These are phyloP conservation scores for Globisporangium cederbergense DNA, from an alignment of 352 stramenopile species.

Conservation along the genomic window DNA sequence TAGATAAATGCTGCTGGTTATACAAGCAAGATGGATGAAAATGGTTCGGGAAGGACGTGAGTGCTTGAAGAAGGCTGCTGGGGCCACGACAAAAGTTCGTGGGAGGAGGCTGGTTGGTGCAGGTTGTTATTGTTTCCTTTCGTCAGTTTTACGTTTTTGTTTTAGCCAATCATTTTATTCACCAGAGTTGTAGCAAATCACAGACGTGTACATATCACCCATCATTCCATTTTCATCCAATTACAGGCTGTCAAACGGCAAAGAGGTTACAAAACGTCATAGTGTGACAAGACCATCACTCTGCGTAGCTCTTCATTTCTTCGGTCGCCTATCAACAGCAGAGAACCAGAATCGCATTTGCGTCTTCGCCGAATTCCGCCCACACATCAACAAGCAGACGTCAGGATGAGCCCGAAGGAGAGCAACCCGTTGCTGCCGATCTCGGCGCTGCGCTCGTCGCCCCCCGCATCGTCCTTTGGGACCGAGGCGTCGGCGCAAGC, in stretches of 20 bases:
- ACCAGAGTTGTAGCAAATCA: not conserved
- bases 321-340: not conserved
- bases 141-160: not conserved
- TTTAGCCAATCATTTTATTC: not conserved
- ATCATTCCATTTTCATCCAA: not conserved
- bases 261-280: conserved; percentile 1
- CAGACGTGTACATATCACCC: not conserved
- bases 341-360: not conserved
- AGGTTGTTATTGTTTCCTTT: not conserved
- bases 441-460: conserved; percentile 12
- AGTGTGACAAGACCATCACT: not conserved
- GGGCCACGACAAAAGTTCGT: not conserved
- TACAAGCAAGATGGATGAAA: too few species aligned
- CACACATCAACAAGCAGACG: not conserved
- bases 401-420: conserved; percentile 9
- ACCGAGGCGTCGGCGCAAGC: not conserved
- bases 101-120: not conserved
- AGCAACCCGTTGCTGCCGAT: conserved; percentile 11
- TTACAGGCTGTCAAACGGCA: not conserved
- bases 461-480: not conserved
- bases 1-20: too few species aligned
- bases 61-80: too few species aligned
- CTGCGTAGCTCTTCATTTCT: not conserved
- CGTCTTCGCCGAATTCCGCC: not conserved
- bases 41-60: too few species aligned